Base-by-base conservation (phyloP, 78 protist genomes). In the Dictyostelium brefeldianum region DNA sequence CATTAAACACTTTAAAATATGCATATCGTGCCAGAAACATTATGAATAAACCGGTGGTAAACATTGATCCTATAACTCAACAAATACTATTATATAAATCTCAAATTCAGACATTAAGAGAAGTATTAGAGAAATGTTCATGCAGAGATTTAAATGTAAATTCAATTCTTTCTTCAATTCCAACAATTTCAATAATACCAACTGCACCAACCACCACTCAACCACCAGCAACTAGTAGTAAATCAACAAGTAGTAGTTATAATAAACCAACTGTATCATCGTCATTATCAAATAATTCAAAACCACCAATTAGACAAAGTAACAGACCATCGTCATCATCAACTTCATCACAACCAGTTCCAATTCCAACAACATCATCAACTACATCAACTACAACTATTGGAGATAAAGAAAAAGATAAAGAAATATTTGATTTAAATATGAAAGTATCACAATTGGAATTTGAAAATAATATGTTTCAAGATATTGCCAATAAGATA, bases 21-120 rank as follows among this genome's bases (percentile, higher is more conserved):
- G 98, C 98, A 46, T 81, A 96, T 54, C 56, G 95, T 75, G 98
- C 98, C 15, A 94, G 91, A 83, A 95, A 97, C n/a, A 97, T 97
- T 89, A 89, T 85, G 83, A 97, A 97, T 78, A 92, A 96, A 78
- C 98, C 98, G 47, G 80, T 95, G 41, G 85, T 90, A 46, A 96
- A 95, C 75, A 90, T 70, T 22, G 97, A 96, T 87, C 96, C 96
- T 10, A 43, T 91, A 5, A 91, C 93, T 15, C 67, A 87, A 56
- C 93, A 87, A 64, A 59, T 87, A 8, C 25, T 62, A 11, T 25
- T 69, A 1, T 87, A 77, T 36, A 87, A 77, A 87, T 15, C 69
- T 1, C 93, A 87, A 65, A 77, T 87, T 62, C 84, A 74, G 64
- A 46, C 79, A 31, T 64, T 87, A 51, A 87, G 50, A 65, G 93